phyloP scores from a whole-genome alignment of 495 filamentous ascomycete genomes.

The Neurospora intermedia region DNA sequence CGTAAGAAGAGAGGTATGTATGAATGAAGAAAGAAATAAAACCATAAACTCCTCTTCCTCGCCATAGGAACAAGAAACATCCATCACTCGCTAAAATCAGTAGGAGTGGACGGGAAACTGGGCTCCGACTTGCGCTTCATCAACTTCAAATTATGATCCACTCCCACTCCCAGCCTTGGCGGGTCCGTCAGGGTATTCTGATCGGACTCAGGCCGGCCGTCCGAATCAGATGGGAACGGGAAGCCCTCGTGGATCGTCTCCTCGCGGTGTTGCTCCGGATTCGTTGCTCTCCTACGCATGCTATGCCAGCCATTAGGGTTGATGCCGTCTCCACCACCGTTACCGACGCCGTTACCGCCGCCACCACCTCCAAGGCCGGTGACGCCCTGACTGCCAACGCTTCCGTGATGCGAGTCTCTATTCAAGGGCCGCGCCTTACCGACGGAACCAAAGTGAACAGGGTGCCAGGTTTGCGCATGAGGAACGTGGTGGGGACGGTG shows the following conservation, averaged over 20 bases:
- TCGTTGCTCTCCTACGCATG: not conserved
- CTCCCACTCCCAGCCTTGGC: not conserved
- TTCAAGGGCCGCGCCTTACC: not conserved
- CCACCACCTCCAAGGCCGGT: no score
- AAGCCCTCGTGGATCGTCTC: not conserved
- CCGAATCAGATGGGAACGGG: not conserved
- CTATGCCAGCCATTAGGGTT: not conserved
- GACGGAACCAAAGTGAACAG: not conserved
- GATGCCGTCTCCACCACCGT: not conserved
- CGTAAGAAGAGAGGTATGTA: not conserved
- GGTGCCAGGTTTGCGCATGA: not conserved
- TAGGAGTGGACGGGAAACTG: conserved; percentile 1
- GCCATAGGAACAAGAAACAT: not conserved
- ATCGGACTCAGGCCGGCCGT: not conserved
- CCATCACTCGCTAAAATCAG: conserved; percentile 5
- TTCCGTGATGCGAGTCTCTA: not conserved
- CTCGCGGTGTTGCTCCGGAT: not conserved
- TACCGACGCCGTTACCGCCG: not conserved
- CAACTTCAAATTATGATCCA: not conserved
- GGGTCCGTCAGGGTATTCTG: not conserved
- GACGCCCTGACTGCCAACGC: not conserved
- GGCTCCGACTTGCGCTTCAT: not conserved
- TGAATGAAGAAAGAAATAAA: not conserved
- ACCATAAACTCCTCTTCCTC: not conserved
- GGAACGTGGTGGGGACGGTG: conserved; percentile 3